A percentile compares a stretch with the other conserved stretches of the same genome.
phyloP scores from a whole-genome alignment of 768 basidiomycete genomes.

The Tylopilus balloui region DNA sequence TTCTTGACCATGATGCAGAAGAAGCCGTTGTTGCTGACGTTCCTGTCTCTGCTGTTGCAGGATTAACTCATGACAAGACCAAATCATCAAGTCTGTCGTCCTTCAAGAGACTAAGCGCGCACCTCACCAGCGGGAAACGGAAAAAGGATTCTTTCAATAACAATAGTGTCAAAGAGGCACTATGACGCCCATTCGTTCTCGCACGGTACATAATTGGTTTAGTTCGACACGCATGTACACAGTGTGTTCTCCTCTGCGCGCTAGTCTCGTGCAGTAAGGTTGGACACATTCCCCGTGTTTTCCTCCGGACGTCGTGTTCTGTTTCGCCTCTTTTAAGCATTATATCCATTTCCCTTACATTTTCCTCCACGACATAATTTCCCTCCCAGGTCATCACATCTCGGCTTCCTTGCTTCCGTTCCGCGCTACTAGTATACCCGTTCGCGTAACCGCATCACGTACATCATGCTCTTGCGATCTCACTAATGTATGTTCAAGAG shows the following conservation, averaged over 20 bases:
- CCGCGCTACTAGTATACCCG: slow-evolving; percentile 32
- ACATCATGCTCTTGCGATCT: slow-evolving; percentile 27
- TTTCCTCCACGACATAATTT: slow-evolving; percentile 18
- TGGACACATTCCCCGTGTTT: slow-evolving; percentile 6
- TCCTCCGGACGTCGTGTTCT: slow-evolving; percentile 10
- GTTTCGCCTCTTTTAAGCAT: slow-evolving; percentile 10
- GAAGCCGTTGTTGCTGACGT: slow-evolving; percentile 35
- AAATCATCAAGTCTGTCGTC: slow-evolving; percentile 49
- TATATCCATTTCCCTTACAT: slow-evolving; percentile 13
- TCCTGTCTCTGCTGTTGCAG: slow-evolving; percentile 34
- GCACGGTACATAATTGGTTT: slow-evolving; percentile 16
- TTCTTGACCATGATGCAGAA: slow-evolving; percentile 32
- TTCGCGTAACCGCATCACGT: slow-evolving; percentile 27
- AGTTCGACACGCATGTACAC: slow-evolving; percentile 21
- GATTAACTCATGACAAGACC: slow-evolving; percentile 46
- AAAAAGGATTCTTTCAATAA: slow-evolving; percentile 51
- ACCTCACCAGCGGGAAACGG: slow-evolving; percentile 37
- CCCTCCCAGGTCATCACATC: slow-evolving; percentile 17
- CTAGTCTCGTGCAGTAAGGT: slow-evolving; percentile 14
- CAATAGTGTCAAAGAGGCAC: slow-evolving; percentile 42
- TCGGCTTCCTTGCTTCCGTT: slow-evolving; percentile 5
- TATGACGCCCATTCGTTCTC: slow-evolving; percentile 20
- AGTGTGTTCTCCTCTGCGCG: slow-evolving; percentile 13
- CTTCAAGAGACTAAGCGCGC: slow-evolving; percentile 51
- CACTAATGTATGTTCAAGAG: slow-evolving; percentile 29